Evolutionary conservation across 1,139 yeast species (phyloP), one percentile per base, ranked within the genome.

Genomic region (Lodderomyces metapsilosis): DNA sequence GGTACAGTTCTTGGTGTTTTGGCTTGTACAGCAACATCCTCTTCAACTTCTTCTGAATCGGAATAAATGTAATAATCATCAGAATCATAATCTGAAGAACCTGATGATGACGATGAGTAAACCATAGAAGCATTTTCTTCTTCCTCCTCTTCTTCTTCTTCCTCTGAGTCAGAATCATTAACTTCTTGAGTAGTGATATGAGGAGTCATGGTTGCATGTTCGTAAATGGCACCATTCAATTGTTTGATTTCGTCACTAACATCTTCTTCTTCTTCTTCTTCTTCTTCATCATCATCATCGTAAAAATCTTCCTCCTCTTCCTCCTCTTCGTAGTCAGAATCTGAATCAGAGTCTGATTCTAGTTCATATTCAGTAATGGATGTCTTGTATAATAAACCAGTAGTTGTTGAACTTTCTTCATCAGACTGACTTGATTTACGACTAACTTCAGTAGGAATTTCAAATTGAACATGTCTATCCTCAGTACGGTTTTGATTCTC

Each of bases 281-380:
- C 39, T 8, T 41, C 36, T 10, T 32, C 41, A n/a, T 36, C 43
- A 17, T 46, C 51, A 4, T 36, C 38, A n/a, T 28, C 34, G 10
- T 37, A 50, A 10, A 53, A 53, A 4, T 42, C 31, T 4, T 40
- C 40, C 8, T 25, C 30, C n/a, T 25, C 30, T 12, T n/a, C 36
- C 22, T 13, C 22, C 22, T 20, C 22, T 20, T 37, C 43, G 12
- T 44, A 51, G 10, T 13, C 17, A 11, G n/a, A 25, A 12, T 40
- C 40, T 16, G 37, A 28, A 9, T 41, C 43, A 13, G 28, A 18
- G n/a, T 52, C 53, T 12, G 48, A 52, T 30, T 57, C 65, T 5
- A 66, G 58, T 50, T 68, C 75, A 50, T 65, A 66, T 47, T 66
- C 74, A 23, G 61, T 53, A 5, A 66, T 56, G 11, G 57, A 58